Evolutionary conservation across 2,329 filamentous ascomycete species (phyloP), one percentile per base, ranked within the genome.

Genomic region (Exophiala spinifera): DNA sequence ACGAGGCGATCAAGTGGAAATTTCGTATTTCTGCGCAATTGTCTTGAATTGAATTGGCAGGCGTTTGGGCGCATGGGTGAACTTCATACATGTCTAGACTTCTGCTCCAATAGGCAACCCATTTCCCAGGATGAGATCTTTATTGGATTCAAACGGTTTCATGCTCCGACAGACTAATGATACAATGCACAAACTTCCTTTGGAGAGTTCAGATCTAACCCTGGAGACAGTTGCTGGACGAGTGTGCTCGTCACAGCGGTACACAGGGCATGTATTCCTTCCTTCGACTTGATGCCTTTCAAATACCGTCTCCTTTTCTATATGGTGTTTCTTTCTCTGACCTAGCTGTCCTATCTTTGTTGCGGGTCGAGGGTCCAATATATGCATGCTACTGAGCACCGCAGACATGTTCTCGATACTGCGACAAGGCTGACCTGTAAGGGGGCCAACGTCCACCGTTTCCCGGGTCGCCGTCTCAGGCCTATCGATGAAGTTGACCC

Each of bases 131-230:
- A 37, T 33, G 49, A 49, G 46, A 46, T 51, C 49, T 49, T 57
- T 44, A 28, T 55, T 55, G 57, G 52, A 55, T 48, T 47, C 52
- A 50, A 31, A 44, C 49, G 47, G 31, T 51, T 37, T 15, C 15
- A 34, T 52, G 50, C 50, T 47, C 53, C 28, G 55, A 51, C 57
- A 57, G 57, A 44, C 37, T 60, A 60, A 60, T 60, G 57, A 60
- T 46, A 49, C 52, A 46, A 53, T 45, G 49, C 39, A 44, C 53
- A 7, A 44, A 21, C 42, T 44, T 20, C 28, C 8, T 15, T 40
- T 31, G 48, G 44, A 40, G 52, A 23, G 46, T 40, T 28, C 15
- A 34, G 54, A 44, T 15, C 36, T n/a, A 39, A n/a, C 36, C 36
- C 15, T 39, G 36, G 36, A 19, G 36, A 43, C 17, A 44, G 20